These are phyloP conservation scores for Sordariomycetes sp. DNA, from an alignment of 2,329 filamentous ascomycete species.

Conservation along the genomic window DNA sequence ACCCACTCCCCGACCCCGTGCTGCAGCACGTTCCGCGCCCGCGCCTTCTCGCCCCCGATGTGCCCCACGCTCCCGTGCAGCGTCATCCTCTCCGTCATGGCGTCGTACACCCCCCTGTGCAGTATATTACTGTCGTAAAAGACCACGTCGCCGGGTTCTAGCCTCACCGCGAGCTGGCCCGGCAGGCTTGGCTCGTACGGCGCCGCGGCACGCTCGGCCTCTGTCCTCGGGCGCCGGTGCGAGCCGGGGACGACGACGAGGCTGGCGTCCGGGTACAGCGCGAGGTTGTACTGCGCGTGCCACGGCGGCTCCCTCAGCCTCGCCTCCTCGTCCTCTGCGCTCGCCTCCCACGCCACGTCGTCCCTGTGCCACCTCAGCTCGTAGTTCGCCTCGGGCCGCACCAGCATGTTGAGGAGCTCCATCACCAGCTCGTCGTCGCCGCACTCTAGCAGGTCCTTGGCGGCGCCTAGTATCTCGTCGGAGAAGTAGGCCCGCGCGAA, in stretches of 20 bases:
- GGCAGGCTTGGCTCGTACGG: constrained; percentile 50
- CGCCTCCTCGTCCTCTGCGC: constrained; percentile 50
- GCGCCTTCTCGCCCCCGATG: constrained; percentile 32
- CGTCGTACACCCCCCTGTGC: constrained; percentile 55
- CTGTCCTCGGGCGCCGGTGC: constrained; percentile 58
- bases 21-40: constrained; percentile 63
- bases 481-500: constrained; percentile 67
- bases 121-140: constrained; percentile 90
- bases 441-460: constrained; percentile 47
- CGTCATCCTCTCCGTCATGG: constrained; percentile 48
- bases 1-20: constrained; percentile 61
- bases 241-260: constrained; percentile 68
- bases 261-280: constrained; percentile 61
- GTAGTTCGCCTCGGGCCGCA: constrained; percentile 59
- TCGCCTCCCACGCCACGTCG: constrained; percentile 57
- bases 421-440: constrained; percentile 57
- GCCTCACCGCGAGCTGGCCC: constrained; percentile 48
- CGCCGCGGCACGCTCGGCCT: constrained; percentile 51
- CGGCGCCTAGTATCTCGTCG: constrained; percentile 45
- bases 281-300: constrained; percentile 82
- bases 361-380: constrained; percentile 77
- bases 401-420: constrained; percentile 79
- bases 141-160: constrained; percentile 64
- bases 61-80: constrained; percentile 62
- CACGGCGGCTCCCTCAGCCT: constrained; percentile 47